Conservation (phyloP, 2,329 filamentous ascomycete species). For the Biscogniauxia sp. region DNA sequence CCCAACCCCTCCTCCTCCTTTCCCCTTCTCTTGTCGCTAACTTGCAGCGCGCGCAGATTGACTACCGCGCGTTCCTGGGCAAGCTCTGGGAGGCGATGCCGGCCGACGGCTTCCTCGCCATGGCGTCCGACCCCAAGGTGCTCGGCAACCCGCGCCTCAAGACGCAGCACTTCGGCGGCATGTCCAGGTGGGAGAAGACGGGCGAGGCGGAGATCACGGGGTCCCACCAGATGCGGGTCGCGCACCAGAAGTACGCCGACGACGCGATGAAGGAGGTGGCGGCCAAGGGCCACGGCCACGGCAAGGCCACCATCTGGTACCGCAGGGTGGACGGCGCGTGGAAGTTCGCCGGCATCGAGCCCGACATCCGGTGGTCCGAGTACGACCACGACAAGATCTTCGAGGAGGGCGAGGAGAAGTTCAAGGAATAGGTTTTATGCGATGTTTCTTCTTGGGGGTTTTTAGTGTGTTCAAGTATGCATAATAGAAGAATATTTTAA, state of each 20-base stretch:
- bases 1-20: too few species aligned
- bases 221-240: constrained; percentile 57
- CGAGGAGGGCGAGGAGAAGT: background rate
- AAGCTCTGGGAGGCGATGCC: constrained; percentile 57
- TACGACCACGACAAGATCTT: constrained; percentile 50
- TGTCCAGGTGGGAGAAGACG: constrained; percentile 49
- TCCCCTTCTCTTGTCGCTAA: background rate
- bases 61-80: constrained; percentile 41
- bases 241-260: constrained; percentile 55
- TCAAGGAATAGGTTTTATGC: background rate
- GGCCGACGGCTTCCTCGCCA: constrained; percentile 49
- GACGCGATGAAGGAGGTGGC: constrained; percentile 42
- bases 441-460: background rate
- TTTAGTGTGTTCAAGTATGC: background rate
- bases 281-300: constrained; percentile 56
- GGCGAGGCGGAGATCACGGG: constrained; percentile 47
- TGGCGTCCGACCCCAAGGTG: constrained; percentile 50
- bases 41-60: constrained; percentile 16
- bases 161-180: constrained; percentile 57
- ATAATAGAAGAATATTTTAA: background rate
- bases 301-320: constrained; percentile 53
- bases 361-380: constrained; percentile 54
- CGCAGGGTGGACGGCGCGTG: constrained; percentile 55
- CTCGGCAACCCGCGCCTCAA: constrained; percentile 53
- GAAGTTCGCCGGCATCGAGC: constrained; percentile 56